Conservation (phyloP, 257 asterid species). For the Ilex asprella region DNA sequence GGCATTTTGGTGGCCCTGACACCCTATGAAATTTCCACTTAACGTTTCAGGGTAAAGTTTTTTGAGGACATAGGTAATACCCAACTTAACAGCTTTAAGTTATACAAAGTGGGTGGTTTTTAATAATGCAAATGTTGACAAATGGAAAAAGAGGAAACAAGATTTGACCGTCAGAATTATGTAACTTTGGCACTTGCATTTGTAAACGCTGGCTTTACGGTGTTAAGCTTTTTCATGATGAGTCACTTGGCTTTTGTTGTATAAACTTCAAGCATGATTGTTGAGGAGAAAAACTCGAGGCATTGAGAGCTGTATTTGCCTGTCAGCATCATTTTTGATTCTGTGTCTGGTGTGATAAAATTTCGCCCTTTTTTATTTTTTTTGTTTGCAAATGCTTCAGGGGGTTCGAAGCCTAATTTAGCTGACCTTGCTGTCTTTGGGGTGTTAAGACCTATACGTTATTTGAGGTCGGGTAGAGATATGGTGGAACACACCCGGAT, state of each 20-base stretch:
- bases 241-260: not conserved
- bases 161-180: too few species aligned
- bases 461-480: not conserved
- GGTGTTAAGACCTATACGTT: constrained; percentile 1
- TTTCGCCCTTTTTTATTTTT: not conserved
- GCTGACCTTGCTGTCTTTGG: constrained; percentile 1
- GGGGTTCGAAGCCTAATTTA: not conserved
- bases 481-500: not conserved
- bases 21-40: too few species aligned
- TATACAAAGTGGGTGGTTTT: too few species aligned
- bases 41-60: too few species aligned
- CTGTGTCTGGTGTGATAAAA: not conserved
- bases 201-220: not conserved
- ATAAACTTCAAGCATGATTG: not conserved
- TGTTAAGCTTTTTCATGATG: not conserved
- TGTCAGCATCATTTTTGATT: not conserved
- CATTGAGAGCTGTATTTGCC: too few species aligned
- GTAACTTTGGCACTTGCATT: not conserved
- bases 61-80: too few species aligned
- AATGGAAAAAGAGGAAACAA: too few species aligned
- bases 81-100: too few species aligned
- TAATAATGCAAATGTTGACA: too few species aligned
- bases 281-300: not conserved
- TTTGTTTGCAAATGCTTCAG: not conserved
- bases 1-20: too few species aligned